Evolutionary conservation across 768 basidiomycete species (phyloP).

Genomic region (Phanerodontia chrysosporium): DNA sequence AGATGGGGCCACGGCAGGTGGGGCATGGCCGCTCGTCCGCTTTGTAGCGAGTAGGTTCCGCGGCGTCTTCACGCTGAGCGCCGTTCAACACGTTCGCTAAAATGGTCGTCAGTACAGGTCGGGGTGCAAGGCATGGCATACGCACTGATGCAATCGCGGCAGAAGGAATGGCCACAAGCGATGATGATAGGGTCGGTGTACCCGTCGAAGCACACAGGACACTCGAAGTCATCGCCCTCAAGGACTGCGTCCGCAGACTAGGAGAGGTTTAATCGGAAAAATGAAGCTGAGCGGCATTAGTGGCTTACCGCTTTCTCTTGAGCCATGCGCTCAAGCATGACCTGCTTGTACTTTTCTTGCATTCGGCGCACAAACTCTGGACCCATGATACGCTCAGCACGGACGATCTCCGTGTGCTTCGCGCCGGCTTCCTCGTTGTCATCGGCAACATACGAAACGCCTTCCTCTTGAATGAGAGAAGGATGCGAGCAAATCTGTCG

Average conservation of each 20-base stretch:
- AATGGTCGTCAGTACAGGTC: neutral
- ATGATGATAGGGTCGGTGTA: constrained; percentile 54
- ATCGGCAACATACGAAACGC: constrained; percentile 38
- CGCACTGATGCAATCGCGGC: constrained; percentile 54
- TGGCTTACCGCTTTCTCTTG: constrained; percentile 54
- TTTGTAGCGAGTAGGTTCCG: constrained; percentile 35
- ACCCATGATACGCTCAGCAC: constrained; percentile 40
- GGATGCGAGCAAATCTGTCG: constrained; percentile 71
- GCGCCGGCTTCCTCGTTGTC: constrained; percentile 15
- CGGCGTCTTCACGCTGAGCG: constrained; percentile 29
- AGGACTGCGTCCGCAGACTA: constrained; percentile 45
- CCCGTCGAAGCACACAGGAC: constrained; percentile 63
- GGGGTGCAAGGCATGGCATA: neutral
- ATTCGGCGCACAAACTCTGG: constrained; percentile 47
- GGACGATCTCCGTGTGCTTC: constrained; percentile 38
- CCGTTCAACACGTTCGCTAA: constrained; percentile 42
- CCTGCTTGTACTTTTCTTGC: constrained; percentile 42
- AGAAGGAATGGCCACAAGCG: constrained; percentile 58
- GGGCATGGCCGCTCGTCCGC: constrained; percentile 53
- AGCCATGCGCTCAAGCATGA: constrained; percentile 38
- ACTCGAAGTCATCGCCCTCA: constrained; percentile 43
- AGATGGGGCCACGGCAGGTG: constrained; percentile 53
- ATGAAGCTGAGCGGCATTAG: neutral
- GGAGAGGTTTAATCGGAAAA: neutral
- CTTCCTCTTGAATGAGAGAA: constrained; percentile 56